These are phyloP conservation scores for Thermochaetoides thermophila DNA, from an alignment of 495 filamentous ascomycete species.

Conservation along the genomic window DNA sequence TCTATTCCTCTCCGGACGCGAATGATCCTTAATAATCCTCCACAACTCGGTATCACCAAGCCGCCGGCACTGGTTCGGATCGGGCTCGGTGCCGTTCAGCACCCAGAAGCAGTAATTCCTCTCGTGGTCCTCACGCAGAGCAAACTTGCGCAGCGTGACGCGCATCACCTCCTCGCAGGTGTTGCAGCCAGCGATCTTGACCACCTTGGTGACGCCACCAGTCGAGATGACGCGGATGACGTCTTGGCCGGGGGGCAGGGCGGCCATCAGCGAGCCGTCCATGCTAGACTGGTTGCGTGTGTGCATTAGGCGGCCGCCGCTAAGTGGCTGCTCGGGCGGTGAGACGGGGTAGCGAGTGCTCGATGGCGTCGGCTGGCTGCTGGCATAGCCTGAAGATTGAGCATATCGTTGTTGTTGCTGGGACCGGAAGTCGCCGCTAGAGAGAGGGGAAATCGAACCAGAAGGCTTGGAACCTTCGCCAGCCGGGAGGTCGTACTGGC, in stretches of 20 bases:
- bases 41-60: constrained; percentile 75
- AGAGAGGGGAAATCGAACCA: constrained; percentile 58
- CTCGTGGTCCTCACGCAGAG: constrained; percentile 57
- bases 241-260: constrained; percentile 61
- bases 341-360: constrained; percentile 24
- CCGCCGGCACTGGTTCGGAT: constrained; percentile 59
- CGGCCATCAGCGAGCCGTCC: constrained; percentile 67
- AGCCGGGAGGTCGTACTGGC: constrained; percentile 39
- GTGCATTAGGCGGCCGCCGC: constrained; percentile 39
- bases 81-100: constrained; percentile 68
- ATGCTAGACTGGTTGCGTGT: constrained; percentile 54
- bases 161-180: constrained; percentile 83
- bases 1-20: constrained; percentile 66
- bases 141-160: constrained; percentile 70
- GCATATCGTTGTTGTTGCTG: constrained; percentile 1
- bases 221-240: constrained; percentile 86
- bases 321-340: constrained; percentile 21
- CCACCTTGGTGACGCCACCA: constrained; percentile 76
- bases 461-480: constrained; percentile 36
- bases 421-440: constrained; percentile 36
- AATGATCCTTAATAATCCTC: constrained; percentile 62
- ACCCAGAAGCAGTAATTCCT: constrained; percentile 74
- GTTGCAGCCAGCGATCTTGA: constrained; percentile 77
- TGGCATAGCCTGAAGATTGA: too few species aligned
- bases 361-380: constrained; percentile 16